Conservation (phyloP, 371 early-diverging fungal species). For the Mucor racemosus region DNA sequence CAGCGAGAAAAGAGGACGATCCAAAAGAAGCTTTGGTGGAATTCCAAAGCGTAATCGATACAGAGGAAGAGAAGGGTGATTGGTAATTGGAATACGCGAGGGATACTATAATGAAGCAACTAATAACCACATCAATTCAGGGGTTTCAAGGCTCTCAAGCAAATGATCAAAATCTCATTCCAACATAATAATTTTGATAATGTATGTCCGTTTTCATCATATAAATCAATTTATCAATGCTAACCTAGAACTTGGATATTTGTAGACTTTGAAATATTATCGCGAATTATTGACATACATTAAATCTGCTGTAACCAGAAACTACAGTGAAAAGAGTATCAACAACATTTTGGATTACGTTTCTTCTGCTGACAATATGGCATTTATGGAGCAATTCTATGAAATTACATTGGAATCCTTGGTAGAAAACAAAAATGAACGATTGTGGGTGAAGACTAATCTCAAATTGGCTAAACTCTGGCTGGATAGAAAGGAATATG, state of each 20-base stretch:
- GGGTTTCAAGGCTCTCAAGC: constrained; percentile 96
- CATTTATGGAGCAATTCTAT: constrained; percentile 86
- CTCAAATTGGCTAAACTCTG: constrained; percentile 89
- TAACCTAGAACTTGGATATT: neutral
- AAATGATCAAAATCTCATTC: constrained; percentile 89
- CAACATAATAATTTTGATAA: constrained; percentile 67
- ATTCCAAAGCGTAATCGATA: constrained; percentile 82
- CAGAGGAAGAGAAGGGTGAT: constrained; percentile 83
- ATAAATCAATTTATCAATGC: neutral
- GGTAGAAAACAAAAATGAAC: constrained; percentile 84
- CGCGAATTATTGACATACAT: constrained; percentile 78
- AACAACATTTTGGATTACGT: constrained; percentile 92
- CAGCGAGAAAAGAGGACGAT: constrained; percentile 82
- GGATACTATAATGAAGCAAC: neutral
- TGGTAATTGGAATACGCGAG: constrained; percentile 59
- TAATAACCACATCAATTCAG: constrained; percentile 40
- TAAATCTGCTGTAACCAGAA: constrained; percentile 84
- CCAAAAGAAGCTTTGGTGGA: constrained; percentile 78
- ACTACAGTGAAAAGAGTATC: constrained; percentile 95
- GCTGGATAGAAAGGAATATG: constrained; percentile 85
- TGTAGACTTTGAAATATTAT: constrained; percentile 79
- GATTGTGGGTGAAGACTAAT: constrained; percentile 91
- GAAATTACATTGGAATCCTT: constrained; percentile 76
- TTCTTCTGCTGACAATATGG: constrained; percentile 73
- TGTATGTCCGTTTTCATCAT: constrained; percentile 39